A percentile compares a stretch with the other conserved stretches of the same genome.
phyloP scores from a whole-genome alignment of 2,329 filamentous ascomycete species.

The Myriosclerotinia duriaeana region DNA sequence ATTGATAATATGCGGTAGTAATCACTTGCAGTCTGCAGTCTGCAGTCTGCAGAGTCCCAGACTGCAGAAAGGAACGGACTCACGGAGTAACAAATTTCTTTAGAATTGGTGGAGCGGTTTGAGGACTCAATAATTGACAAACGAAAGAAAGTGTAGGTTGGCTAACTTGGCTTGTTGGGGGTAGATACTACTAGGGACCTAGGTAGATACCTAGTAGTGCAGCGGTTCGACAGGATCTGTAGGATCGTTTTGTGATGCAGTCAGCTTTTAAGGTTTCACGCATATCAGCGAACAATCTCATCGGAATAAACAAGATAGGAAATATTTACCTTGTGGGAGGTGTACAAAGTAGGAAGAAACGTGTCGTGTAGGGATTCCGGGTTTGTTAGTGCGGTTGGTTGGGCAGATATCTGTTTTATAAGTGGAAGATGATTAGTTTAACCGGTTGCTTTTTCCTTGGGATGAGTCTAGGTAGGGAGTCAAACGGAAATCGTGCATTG shows the following conservation, averaged over 20 bases:
- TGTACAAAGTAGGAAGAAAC: slow-evolving; percentile 7
- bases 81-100: not conserved
- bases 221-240: not conserved
- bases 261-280: slow-evolving; percentile 16
- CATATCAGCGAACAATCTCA: not conserved
- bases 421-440: not conserved
- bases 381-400: not conserved
- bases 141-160: not conserved
- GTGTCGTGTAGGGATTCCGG: slow-evolving; percentile 17
- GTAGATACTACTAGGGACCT: too few relatives aligned
- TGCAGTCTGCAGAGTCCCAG: too few relatives aligned
- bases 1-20: not conserved
- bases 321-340: slow-evolving; percentile 3
- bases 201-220: too few relatives aligned
- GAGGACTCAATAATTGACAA: slow-evolving; percentile 6
- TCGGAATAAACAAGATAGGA: not conserved
- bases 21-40: slow-evolving; percentile 20
- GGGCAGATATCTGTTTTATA: not conserved
- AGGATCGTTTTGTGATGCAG: slow-evolving; percentile 18
- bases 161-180: not conserved
- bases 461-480: too few relatives aligned
- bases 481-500: too few relatives aligned
- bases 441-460: too few relatives aligned
- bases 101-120: not conserved
- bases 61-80: slow-evolving; percentile 5